Conservation (phyloP, 257 asterid species). For the Capsicum rhomboideum region DNA sequence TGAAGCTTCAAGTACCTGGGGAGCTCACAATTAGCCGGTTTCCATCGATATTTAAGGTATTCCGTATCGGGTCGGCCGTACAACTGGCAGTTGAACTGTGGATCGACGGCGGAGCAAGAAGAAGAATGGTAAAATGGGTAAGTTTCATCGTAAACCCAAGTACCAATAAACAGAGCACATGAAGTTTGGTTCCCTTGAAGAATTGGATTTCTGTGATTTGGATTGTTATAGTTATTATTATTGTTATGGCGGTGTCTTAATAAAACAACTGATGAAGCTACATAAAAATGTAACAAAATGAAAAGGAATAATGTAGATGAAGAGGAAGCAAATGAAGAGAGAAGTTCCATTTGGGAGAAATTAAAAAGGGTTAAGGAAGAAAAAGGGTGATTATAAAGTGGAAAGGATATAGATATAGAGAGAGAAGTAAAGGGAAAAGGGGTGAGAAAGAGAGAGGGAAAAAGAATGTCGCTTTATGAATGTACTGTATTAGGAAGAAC, state of each 20-base stretch:
- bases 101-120: slow-evolving; percentile 57
- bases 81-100: slow-evolving; percentile 68
- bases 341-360: slow-evolving; percentile 36
- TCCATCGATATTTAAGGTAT: slow-evolving; percentile 84
- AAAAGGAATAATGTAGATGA: slow-evolving; percentile 20
- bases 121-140: slow-evolving; percentile 59
- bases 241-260: slow-evolving; percentile 25
- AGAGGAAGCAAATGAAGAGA: neutral
- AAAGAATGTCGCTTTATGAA: neutral
- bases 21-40: slow-evolving; percentile 71
- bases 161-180: slow-evolving; percentile 65
- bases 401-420: neutral
- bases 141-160: slow-evolving; percentile 68
- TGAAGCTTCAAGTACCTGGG: slow-evolving; percentile 50
- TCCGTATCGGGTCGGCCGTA: slow-evolving; percentile 92
- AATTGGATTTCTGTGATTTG: slow-evolving; percentile 26
- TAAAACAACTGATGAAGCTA: slow-evolving; percentile 40
- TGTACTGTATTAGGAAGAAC: neutral
- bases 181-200: slow-evolving; percentile 43
- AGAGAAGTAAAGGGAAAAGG: neutral
- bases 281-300: slow-evolving; percentile 12
- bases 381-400: neutral
- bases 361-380: neutral
- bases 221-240: neutral
- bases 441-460: neutral